Evolutionary conservation across 129 eudicot genomes (phyloP).

Genomic region (Lactuca sativa): DNA sequence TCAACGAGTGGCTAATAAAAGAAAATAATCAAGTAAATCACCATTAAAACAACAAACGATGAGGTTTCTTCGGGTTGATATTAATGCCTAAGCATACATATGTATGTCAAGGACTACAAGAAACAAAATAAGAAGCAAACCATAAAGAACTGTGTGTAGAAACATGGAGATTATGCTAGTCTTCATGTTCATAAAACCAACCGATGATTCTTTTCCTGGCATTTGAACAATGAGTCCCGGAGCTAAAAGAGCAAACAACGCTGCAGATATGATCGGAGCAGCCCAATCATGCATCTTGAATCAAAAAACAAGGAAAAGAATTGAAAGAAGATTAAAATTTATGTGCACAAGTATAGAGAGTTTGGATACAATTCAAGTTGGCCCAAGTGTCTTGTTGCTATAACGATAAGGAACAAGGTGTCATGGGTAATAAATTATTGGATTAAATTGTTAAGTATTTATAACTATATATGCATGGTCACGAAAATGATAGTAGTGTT

Average conservation of each 20-base stretch:
- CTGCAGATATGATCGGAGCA: constrained; percentile 73
- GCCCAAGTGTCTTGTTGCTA: constrained; percentile 17
- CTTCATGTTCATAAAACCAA: constrained; percentile 88
- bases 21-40: background rate
- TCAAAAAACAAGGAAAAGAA: constrained; percentile 6
- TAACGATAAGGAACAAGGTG: constrained; percentile 29
- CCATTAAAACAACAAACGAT: background rate
- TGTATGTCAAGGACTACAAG: constrained; percentile 73
- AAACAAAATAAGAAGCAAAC: constrained; percentile 78
- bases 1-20: background rate
- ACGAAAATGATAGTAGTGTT: too few relatives aligned
- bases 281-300: constrained; percentile 78
- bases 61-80: background rate
- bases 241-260: constrained; percentile 64
- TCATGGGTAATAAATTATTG: constrained; percentile 4
- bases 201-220: constrained; percentile 60
- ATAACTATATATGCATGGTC: background rate
- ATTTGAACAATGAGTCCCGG: constrained; percentile 81
- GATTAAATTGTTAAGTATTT: background rate
- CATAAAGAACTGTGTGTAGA: constrained; percentile 66
- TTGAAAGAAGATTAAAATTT: background rate
- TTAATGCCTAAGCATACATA: constrained; percentile 46
- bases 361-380: constrained; percentile 10
- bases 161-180: constrained; percentile 63
- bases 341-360: background rate